phyloP scores from a whole-genome alignment of 176 grass and related monocot species.

The Carex scoparia region DNA sequence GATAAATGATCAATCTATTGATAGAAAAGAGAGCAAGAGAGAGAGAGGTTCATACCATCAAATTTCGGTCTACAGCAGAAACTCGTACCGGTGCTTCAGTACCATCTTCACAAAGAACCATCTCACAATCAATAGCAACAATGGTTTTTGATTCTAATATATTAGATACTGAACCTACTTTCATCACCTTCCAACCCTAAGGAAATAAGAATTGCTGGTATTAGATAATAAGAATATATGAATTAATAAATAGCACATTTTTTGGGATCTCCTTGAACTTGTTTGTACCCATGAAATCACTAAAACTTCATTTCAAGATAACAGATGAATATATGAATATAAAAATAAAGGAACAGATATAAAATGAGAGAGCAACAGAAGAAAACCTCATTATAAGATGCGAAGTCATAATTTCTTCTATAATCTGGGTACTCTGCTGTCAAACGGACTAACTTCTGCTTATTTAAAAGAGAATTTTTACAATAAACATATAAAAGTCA shows the following conservation, averaged over 20 bases:
- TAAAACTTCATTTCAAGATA: too few species aligned
- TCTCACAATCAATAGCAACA: conserved; percentile 89
- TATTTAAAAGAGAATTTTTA: conserved; percentile 4
- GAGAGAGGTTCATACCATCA: conserved; percentile 44
- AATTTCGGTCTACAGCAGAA: conserved; percentile 61
- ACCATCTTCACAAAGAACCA: conserved; percentile 88
- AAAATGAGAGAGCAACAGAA: conserved; percentile 16
- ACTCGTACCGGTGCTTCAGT: conserved; percentile 69
- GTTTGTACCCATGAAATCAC: too few species aligned
- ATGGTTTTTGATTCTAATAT: conserved; percentile 45
- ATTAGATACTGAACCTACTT: conserved; percentile 37
- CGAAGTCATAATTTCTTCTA: conserved; percentile 52
- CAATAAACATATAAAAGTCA: not conserved
- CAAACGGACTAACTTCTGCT: conserved; percentile 70
- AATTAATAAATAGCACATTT: not conserved
- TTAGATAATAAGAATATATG: not conserved
- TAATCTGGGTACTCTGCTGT: conserved; percentile 54
- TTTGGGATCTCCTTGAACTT: not conserved
- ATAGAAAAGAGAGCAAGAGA: not conserved
- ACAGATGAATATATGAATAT: too few species aligned
- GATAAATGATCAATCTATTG: not conserved
- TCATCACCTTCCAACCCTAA: conserved; percentile 66
- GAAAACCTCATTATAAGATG: conserved; percentile 60
- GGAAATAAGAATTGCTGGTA: conserved; percentile 3
- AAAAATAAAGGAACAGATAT: not conserved